Evolutionary conservation across 2,329 filamentous ascomycete species (phyloP).

Genomic region (Trichoderma aggressivum): DNA sequence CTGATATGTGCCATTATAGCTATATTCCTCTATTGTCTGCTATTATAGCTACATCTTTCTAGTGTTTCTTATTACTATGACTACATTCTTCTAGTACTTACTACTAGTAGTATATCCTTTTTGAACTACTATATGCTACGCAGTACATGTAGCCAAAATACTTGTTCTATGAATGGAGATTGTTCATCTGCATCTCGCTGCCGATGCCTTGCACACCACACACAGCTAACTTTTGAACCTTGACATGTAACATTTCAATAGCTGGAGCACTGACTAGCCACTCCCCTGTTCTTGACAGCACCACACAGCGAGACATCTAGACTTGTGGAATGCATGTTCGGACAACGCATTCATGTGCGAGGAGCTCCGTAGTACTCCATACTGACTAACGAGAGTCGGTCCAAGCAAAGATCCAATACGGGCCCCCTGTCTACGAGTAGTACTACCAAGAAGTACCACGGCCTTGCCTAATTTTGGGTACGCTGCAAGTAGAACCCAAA

Average conservation of each 20-base stretch:
- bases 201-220: neutral
- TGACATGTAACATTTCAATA: neutral
- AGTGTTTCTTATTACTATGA: neutral
- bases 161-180: neutral
- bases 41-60: neutral
- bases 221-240: neutral
- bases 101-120: neutral
- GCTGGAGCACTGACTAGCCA: neutral
- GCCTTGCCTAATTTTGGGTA: neutral
- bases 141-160: neutral
- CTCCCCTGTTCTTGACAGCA: neutral
- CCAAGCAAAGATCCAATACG: neutral
- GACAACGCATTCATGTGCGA: constrained; percentile 13
- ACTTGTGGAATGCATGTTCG: neutral
- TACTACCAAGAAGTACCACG: neutral
- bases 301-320: neutral
- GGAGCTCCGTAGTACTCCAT: constrained; percentile 6
- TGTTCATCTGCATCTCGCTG: neutral
- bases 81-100: neutral
- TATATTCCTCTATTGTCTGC: neutral
- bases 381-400: neutral
- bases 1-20: neutral
- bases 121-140: neutral
- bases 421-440: neutral
- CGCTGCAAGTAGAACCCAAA: neutral